Base-by-base conservation (phyloP, 2,329 filamentous ascomycete genomes). In the Sarocladium strictum region DNA sequence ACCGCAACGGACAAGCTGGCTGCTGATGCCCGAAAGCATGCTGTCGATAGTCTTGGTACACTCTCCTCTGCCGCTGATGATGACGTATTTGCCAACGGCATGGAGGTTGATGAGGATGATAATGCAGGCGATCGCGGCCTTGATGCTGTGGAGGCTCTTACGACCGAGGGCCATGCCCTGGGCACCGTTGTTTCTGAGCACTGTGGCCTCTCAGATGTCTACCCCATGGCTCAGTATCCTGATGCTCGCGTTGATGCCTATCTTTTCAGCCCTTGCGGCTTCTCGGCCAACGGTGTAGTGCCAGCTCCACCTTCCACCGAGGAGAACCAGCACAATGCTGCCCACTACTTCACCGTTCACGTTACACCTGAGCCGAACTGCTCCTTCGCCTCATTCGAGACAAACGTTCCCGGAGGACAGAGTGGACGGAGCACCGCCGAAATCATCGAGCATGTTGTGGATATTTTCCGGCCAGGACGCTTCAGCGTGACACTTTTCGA, bases 401-500 rank as follows among this genome's bases (percentile, higher is more conserved):
- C 94, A 61, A 99, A 97, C 63, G 93, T 99, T 3, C 94, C 94
- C 1, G 88, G 90, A 24, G 86, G 85, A 4, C 90, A 96, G 73
- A 90, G 84, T 55, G 92, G 92, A 15, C 87, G 92, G 58, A 88
- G 92, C 67, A 97, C 93, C 1, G 84, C 85, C 24, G 93, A 96
- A 60, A 87, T 97, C 57, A 88, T 99, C 58, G 85, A 96, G 70
- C 90, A 97, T 61, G 94, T 97, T 1, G 91, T 97, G 43, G 80
- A 84, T 59, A 99, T 99, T 66, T 99, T 99, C 83, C 90, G 91
- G 68, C 94, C 94, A 0, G 93, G 93, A n/a, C 88, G 93, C 54
- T 99, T 99, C 79, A 96, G 89, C 64, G 90, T 99, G 55, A 99
- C 94, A 1, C 78, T 97, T 15, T 99, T 99, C 64, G 93, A 99